phyloP scores from a whole-genome alignment of 106 monocot genomes.

The Acanthochlamys bracteata region DNA sequence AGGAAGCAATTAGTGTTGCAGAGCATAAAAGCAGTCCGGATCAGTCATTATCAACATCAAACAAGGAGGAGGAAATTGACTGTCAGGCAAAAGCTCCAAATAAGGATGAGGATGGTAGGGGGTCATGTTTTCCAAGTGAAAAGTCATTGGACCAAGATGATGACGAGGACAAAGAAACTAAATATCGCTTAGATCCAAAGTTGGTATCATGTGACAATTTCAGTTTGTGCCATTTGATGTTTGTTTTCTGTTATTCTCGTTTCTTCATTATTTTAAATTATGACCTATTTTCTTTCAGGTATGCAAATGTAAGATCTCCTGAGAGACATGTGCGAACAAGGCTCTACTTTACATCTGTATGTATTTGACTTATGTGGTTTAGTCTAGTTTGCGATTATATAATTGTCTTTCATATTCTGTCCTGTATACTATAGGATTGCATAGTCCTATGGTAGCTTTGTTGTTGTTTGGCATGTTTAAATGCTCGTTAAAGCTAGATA shows the following conservation, averaged over 20 bases:
- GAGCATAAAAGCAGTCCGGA: constrained; percentile 55
- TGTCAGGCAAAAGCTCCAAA: constrained; percentile 23
- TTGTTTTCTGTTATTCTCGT: neutral
- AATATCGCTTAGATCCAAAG: constrained; percentile 98
- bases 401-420: too few species aligned
- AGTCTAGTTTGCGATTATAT: neutral
- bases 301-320: constrained; percentile 97
- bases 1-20: constrained; percentile 86
- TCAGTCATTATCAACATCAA: constrained; percentile 15
- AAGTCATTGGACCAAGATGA: constrained; percentile 83
- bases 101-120: constrained; percentile 59
- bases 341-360: constrained; percentile 98
- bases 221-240: neutral
- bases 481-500: too few species aligned
- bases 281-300: constrained; percentile 38
- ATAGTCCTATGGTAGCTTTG: too few species aligned
- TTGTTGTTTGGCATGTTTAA: too few species aligned
- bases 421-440: too few species aligned
- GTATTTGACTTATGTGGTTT: constrained; percentile 5
- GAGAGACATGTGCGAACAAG: constrained; percentile 95
- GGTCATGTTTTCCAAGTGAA: constrained; percentile 57
- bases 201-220: constrained; percentile 8
- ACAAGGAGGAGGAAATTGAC: constrained; percentile 43
- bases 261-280: neutral
- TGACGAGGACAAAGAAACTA: constrained; percentile 89